Evolutionary conservation across 2,329 filamentous ascomycete species (phyloP).

Genomic region (Venturia effusa): DNA sequence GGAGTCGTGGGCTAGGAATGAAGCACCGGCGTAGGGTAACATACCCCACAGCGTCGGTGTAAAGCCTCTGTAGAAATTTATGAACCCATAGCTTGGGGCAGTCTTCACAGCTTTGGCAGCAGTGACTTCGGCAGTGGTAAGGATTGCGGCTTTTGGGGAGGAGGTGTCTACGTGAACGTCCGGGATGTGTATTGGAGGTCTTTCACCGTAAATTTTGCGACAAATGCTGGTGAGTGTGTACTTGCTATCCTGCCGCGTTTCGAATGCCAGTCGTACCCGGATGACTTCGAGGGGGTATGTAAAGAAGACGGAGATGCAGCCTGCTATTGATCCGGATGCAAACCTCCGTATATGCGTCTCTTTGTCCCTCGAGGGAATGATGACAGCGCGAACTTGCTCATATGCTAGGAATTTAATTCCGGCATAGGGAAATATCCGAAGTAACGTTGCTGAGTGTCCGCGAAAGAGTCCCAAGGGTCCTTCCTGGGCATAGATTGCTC

Average conservation of each 20-base stretch:
- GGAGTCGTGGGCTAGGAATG: conserved; percentile 90
- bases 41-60: conserved; percentile 83
- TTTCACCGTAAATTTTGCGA: conserved; percentile 76
- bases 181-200: conserved; percentile 19
- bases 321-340: conserved; percentile 62
- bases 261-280: conserved; percentile 84
- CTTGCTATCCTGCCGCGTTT: conserved; percentile 64
- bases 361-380: conserved; percentile 61
- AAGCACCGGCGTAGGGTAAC: conserved; percentile 92
- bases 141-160: conserved; percentile 20
- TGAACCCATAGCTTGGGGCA: conserved; percentile 55
- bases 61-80: conserved; percentile 95
- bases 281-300: conserved; percentile 94
- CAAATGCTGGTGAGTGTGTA: conserved; percentile 69
- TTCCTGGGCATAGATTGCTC: conserved; percentile 68
- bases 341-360: conserved; percentile 75
- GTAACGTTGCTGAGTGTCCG: conserved; percentile 84
- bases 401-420: conserved; percentile 97
- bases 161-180: conserved; percentile 15
- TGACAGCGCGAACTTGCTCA: conserved; percentile 74
- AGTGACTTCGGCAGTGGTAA: conserved; percentile 30
- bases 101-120: conserved; percentile 37
- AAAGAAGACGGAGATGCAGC: conserved; percentile 86
- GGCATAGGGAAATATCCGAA: conserved; percentile 94
- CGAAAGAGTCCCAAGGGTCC: conserved; percentile 73